phyloP scores from a whole-genome alignment of 148 eudicot genomes.

The Vaccinium darrowii region DNA sequence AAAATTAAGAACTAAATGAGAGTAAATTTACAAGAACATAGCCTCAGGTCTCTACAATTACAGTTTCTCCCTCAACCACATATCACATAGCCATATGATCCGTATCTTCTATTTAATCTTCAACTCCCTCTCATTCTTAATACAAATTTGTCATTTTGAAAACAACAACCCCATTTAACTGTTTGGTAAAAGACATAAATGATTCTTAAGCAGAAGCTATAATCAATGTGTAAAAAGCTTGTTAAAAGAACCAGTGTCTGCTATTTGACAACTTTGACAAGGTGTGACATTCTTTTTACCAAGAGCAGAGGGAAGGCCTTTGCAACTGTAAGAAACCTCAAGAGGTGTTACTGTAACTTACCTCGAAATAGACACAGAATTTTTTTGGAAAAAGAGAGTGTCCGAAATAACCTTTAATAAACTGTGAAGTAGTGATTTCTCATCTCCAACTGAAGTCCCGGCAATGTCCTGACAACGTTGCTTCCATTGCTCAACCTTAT shows the following conservation, averaged over 20 bases:
- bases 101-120: neutral
- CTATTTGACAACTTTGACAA: neutral
- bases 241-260: neutral
- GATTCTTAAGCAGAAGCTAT: neutral
- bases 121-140: neutral
- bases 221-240: neutral
- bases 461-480: conserved; percentile 44
- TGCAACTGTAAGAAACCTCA: conserved; percentile 4
- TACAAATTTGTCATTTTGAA: neutral
- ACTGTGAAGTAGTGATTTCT: conserved; percentile 35
- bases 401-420: conserved; percentile 49
- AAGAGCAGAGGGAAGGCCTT: neutral
- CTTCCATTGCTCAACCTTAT: conserved; percentile 61
- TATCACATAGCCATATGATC: neutral
- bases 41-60: neutral
- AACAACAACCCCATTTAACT: neutral
- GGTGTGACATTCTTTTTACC: neutral
- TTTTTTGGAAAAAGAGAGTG: neutral
- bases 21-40: neutral
- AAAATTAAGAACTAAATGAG: neutral
- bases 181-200: neutral
- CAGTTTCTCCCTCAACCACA: neutral
- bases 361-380: neutral
- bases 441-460: conserved; percentile 45
- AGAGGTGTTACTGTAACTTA: neutral